Evolutionary conservation across 768 basidiomycete species (phyloP).

Genomic region (Xerocomellus intermedius): DNA sequence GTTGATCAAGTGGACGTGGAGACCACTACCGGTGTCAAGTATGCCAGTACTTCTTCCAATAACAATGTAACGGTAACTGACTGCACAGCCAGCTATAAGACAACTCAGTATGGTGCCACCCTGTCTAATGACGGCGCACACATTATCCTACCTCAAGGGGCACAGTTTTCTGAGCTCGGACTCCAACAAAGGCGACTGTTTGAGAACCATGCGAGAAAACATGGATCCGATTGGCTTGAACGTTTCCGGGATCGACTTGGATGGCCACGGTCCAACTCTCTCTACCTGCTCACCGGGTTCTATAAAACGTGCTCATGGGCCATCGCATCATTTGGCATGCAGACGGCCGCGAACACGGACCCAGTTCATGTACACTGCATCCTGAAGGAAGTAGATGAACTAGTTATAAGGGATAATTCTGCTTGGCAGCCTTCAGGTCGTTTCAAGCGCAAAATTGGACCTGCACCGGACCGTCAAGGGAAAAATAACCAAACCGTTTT

Average conservation of each 20-base stretch:
- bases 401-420: neutral
- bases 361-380: neutral
- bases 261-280: neutral
- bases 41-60: neutral
- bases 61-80: neutral
- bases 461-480: neutral
- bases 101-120: neutral
- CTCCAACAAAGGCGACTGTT: neutral
- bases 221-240: neutral
- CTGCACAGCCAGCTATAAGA: neutral
- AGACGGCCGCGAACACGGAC: neutral
- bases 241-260: neutral
- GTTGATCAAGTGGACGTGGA: neutral
- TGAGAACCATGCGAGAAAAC: neutral
- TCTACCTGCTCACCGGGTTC: neutral
- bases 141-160: too few species aligned
- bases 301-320: neutral
- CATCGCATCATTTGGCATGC: neutral
- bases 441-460: neutral
- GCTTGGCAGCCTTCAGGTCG: neutral
- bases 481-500: neutral
- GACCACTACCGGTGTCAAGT: neutral
- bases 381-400: neutral
- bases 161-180: too few species aligned
- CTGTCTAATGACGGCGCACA: neutral